Base-by-base conservation (phyloP, 805 yeast species). In the Cyberlindnera japonica region DNA sequence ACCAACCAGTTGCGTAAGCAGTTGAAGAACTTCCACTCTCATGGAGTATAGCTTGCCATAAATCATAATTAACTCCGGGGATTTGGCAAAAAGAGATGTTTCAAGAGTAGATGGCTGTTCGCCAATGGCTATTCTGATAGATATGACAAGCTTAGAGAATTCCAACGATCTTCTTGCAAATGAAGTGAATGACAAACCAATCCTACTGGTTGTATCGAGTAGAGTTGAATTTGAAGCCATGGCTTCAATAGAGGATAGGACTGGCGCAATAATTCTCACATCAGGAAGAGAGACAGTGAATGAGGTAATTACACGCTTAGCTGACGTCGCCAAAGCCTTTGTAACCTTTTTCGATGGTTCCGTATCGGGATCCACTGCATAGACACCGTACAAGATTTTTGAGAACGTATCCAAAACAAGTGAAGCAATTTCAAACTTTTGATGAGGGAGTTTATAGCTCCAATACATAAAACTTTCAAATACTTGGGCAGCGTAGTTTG, bases 381-480 rank as follows among this genome's bases (percentile, higher is more conserved):
- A 79, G 3, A 76, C 70, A 11, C 75, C 62, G 17, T 63, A 62
- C 32, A 86, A 55, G 3, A 84, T 69, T 26, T 71, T 72, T 10
- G 72, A 62, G 54, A 87, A 83, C 3, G 79, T 64, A 18, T 68
- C 69, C 12, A 81, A 64, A 6, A 79, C 68, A 37, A 68, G 62
- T 6, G 70, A 63, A 0, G 90, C 88, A 32, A 88, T 66, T 49
- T 77, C 73, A 48, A 76, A 67, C 45, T 79, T 77, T 53, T 88
- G 85, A 33, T 65, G 59, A 1, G 75, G 63, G 10, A 71, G 58
- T 22, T 67, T 63, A 58, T 78, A 89, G 47, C 78, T 74, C 84
- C 95, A 87, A 54, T 72, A 76, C 4, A 72, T 63, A 49, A 81
- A 84, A 49, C 85, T 79, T 53, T 88, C 96, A 61, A 80, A 86